Evolutionary conservation across 352 stramenopile genomes (phyloP), one percentile per base, ranked within the genome.

Genomic region (Phytophthora aleatoria): DNA sequence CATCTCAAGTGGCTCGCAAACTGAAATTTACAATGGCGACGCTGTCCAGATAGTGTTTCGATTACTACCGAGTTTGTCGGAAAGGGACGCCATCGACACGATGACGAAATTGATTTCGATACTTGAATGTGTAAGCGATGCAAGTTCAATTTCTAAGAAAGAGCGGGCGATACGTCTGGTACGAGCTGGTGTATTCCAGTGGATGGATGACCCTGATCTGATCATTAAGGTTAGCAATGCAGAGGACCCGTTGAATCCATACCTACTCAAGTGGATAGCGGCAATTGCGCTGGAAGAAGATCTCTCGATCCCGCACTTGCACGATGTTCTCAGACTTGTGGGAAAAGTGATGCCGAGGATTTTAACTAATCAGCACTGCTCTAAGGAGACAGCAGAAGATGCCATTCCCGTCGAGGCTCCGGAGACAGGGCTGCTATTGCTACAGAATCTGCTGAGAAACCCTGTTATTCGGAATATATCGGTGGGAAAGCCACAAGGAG

Each of bases 21-120:
- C 70, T 60, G 84, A 85, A 48, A 88, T 92, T 45, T 67, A 68
- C 1, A 88, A 89, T 59, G 77, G 77, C 6, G 57, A 90, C 39
- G 81, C 84, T 13, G 80, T 79, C 5, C 61, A 87, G 7, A 74
- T 75, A 9, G 12, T 92, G 5, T 90, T 92, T 50, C 47, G 44
- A 10, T 36, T 91, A 3, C 53, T 92, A 2, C 78, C 81, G 10
- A 57, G 20, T 15, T 64, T 92, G 15, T 49, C 71, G 1, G 39
- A 59, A 10, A 57, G 45, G 1, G 61, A 75, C 35, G 73, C 67
- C 9, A 60, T 79, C 28, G 42, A 58, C 10, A 63, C 57, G 20
- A 65, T 92, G 30, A 57, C 54, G 6, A 73, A 80, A 6, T 43
- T 91, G 9, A 36, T 85, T 2, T 56, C 63, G 6, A 90, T 90